These are phyloP conservation scores for Nicotiana paniculata DNA, from an alignment of 257 asterid species.

Conservation along the genomic window DNA sequence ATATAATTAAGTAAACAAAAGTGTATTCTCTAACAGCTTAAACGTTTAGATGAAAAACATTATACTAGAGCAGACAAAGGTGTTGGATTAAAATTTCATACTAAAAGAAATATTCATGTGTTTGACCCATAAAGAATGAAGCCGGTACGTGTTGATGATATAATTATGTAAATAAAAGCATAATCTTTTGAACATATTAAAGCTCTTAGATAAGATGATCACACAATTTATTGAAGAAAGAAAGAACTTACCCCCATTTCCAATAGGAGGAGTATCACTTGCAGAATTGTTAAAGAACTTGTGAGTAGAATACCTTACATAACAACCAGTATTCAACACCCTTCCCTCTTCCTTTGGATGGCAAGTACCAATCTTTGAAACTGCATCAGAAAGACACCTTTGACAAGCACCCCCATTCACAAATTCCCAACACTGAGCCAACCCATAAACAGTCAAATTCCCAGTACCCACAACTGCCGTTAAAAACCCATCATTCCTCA, in stretches of 20 bases:
- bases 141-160: too few relatives aligned
- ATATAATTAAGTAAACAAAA: too few relatives aligned
- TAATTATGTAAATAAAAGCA: too few relatives aligned
- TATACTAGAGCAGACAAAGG: background rate
- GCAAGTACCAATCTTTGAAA: constrained; percentile 33
- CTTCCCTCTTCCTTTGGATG: constrained; percentile 55
- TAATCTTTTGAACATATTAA: too few relatives aligned
- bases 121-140: too few relatives aligned
- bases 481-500: constrained; percentile 48
- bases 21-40: too few relatives aligned
- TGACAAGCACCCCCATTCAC: constrained; percentile 44
- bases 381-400: constrained; percentile 44
- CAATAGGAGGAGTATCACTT: constrained; percentile 9
- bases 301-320: constrained; percentile 51
- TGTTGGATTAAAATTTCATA: too few relatives aligned
- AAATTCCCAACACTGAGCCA: constrained; percentile 77
- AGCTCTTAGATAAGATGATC: background rate
- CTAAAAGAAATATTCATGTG: too few relatives aligned
- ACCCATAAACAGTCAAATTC: constrained; percentile 54
- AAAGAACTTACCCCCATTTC: constrained; percentile 34
- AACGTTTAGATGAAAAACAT: too few relatives aligned
- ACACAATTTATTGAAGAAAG: background rate
- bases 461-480: constrained; percentile 32
- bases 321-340: constrained; percentile 65
- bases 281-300: constrained; percentile 52